A percentile compares a stretch with the other conserved stretches of the same genome.
phyloP scores from a whole-genome alignment of 2,329 filamentous ascomycete genomes.

The Pezicula rhizophila region DNA sequence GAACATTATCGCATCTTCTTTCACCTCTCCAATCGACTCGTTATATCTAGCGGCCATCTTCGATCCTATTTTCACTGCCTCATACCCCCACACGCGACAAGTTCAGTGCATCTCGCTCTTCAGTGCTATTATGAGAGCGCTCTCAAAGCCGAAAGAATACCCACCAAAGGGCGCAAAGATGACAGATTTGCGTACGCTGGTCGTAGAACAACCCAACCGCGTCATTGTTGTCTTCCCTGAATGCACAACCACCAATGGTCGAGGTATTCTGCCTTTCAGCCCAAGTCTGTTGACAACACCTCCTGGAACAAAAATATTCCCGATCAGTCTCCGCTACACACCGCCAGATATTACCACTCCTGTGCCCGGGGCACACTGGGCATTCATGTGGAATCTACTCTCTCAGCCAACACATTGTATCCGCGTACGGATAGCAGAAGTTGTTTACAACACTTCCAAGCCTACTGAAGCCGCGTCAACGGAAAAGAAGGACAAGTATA shows the following conservation, averaged over 20 bases:
- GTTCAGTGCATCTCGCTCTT: constrained; percentile 75
- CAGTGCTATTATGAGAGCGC: constrained; percentile 66
- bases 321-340: constrained; percentile 83
- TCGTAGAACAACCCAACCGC: constrained; percentile 63
- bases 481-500: constrained; percentile 28
- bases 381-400: constrained; percentile 81
- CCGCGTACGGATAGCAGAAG: constrained; percentile 81
- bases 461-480: constrained; percentile 14
- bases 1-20: constrained; percentile 81
- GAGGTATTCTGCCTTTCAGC: constrained; percentile 78
- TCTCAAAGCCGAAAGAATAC: constrained; percentile 49
- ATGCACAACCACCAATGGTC: constrained; percentile 88
- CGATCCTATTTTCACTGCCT: constrained; percentile 87
- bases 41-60: constrained; percentile 94
- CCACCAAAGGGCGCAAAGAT: constrained; percentile 43
- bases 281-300: constrained; percentile 67
- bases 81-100: constrained; percentile 67
- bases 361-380: constrained; percentile 64
- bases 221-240: constrained; percentile 88
- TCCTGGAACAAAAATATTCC: constrained; percentile 71
- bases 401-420: constrained; percentile 83
- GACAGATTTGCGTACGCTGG: constrained; percentile 56
- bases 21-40: constrained; percentile 87
- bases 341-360: constrained; percentile 88
- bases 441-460: constrained; percentile 48